Conservation (phyloP, 345 rosid species). For the Ricinus communis region DNA sequence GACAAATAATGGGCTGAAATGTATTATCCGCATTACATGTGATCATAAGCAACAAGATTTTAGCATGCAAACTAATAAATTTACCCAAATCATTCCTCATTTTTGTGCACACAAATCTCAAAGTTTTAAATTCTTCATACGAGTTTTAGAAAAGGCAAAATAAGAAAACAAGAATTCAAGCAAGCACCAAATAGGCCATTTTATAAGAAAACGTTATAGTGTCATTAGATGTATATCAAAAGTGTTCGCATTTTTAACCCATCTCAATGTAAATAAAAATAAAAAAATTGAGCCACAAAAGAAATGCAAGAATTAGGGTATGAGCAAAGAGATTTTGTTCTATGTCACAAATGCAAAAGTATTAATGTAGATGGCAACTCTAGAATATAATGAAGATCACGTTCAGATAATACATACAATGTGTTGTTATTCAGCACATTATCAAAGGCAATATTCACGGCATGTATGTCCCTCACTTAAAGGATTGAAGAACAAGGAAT, state of each 20-base stretch:
- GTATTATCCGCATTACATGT: slow-evolving; percentile 14
- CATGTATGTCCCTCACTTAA: no score
- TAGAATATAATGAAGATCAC: no score
- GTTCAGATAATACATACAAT: no score
- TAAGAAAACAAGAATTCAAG: neutral
- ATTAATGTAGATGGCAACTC: no score
- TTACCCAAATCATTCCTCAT: neutral
- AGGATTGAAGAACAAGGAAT: neutral
- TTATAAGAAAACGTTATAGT: neutral
- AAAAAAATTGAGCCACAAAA: no score
- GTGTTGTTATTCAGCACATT: no score
- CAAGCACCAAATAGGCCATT: neutral
- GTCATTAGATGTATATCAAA: neutral
- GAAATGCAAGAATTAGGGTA: no score
- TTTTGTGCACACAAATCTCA: neutral
- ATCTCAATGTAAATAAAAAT: no score
- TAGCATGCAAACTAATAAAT: neutral
- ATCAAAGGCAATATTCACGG: no score
- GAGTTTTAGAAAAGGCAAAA: neutral
- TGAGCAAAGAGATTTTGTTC: no score
- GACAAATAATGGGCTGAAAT: slow-evolving; percentile 87
- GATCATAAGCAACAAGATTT: neutral
- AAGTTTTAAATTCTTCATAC: neutral
- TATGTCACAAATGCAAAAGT: no score
- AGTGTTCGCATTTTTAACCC: no score